These are phyloP conservation scores for Globisporangium carolinianum DNA, from an alignment of 352 stramenopile genomes.

Conservation along the genomic window DNA sequence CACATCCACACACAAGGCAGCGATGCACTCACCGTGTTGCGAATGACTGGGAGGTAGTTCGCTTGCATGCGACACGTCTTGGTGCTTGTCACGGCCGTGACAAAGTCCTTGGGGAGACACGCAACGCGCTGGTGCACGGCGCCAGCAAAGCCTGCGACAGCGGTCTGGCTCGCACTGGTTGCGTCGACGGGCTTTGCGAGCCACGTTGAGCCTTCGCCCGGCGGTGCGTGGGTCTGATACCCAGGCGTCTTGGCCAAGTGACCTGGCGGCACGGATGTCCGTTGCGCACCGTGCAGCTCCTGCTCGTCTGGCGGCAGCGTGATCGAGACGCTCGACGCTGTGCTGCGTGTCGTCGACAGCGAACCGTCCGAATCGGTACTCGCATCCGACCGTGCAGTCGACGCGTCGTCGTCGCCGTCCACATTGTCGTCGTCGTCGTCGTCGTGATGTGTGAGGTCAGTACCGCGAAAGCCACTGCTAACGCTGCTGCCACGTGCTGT, in stretches of 20 bases:
- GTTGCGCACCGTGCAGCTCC: slow-evolving; percentile 17
- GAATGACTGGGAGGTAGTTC: slow-evolving; percentile 69
- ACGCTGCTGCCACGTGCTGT: not conserved
- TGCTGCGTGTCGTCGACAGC: slow-evolving; percentile 22
- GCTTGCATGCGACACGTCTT: slow-evolving; percentile 76
- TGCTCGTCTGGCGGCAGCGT: slow-evolving; percentile 50
- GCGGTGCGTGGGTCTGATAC: slow-evolving; percentile 45
- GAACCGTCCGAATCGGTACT: slow-evolving; percentile 20
- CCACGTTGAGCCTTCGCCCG: slow-evolving; percentile 55
- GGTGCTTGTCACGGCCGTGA: slow-evolving; percentile 50
- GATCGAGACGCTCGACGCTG: slow-evolving; percentile 32
- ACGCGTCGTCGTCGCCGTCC: slow-evolving; percentile 14
- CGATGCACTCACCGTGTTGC: slow-evolving; percentile 44
- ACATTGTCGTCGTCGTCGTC: slow-evolving; percentile 14
- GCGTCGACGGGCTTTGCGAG: slow-evolving; percentile 42
- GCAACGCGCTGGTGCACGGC: slow-evolving; percentile 58
- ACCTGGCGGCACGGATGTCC: slow-evolving; percentile 14
- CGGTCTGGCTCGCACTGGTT: slow-evolving; percentile 50
- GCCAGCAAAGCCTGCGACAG: slow-evolving; percentile 50
- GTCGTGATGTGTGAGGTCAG: slow-evolving; percentile 3
- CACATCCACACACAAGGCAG: not conserved
- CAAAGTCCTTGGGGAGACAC: slow-evolving; percentile 60
- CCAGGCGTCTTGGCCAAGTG: slow-evolving; percentile 46
- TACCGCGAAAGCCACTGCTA: not conserved
- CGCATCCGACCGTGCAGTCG: slow-evolving; percentile 21